A percentile compares a stretch with the other conserved stretches of the same genome.
These are phyloP conservation scores for Pseudotsuga menziesii DNA, from an alignment of 75 land plant species.

Conservation along the genomic window DNA sequence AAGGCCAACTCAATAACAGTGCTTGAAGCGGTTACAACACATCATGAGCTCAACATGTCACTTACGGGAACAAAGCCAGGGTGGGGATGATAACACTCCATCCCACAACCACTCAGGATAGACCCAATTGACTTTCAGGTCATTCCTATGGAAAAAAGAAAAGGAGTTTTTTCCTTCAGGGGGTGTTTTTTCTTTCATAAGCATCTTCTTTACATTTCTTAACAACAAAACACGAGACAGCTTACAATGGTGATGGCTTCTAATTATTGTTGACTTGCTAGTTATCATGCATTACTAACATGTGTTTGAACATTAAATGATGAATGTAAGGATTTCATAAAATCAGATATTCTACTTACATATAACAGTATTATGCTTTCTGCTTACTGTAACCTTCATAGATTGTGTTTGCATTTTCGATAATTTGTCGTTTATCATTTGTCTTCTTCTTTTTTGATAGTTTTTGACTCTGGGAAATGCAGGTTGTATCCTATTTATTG, in stretches of 20 bases:
- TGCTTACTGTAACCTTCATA: neutral
- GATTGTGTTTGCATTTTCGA: neutral
- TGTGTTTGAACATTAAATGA: neutral
- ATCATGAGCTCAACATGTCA: too few species aligned
- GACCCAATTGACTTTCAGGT: too few species aligned
- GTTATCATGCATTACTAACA: neutral
- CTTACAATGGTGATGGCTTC: neutral
- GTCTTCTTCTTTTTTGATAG: neutral
- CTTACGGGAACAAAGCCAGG: too few species aligned
- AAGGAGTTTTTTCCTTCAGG: neutral
- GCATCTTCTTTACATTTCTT: neutral
- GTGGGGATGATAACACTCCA: too few species aligned
- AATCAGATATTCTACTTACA: neutral
- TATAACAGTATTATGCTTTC: neutral
- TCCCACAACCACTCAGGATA: too few species aligned
- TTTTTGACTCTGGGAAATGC: neutral
- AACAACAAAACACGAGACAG: neutral
- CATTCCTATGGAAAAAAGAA: neutral
- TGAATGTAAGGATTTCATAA: neutral
- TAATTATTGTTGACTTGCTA: neutral
- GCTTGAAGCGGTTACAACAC: too few species aligned
- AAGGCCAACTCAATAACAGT: too few species aligned
- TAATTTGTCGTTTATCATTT: neutral
- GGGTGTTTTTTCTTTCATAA: neutral
- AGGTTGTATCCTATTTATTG: conserved; percentile 23